Conservation (phyloP, 2,329 filamentous ascomycete species). For the Aspergillus quadricinctus region DNA sequence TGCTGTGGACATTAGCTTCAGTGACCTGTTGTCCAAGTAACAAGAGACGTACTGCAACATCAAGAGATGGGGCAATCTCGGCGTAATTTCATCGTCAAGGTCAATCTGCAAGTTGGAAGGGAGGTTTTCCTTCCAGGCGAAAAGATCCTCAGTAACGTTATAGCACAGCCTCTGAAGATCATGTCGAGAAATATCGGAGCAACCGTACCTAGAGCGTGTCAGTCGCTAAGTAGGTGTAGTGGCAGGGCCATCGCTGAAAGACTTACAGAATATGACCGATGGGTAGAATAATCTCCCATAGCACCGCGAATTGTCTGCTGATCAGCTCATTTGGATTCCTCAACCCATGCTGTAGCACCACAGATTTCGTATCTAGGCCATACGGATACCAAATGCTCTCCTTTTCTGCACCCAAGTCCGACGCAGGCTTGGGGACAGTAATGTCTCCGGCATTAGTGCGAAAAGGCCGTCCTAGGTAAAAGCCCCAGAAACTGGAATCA, state of each 20-base stretch:
- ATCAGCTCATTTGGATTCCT: slow-evolving; percentile 32
- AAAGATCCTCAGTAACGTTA: slow-evolving; percentile 34
- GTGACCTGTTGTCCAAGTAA: background rate
- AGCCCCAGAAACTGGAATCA: slow-evolving; percentile 36
- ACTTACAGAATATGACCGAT: slow-evolving; percentile 40
- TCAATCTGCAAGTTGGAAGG: slow-evolving; percentile 35
- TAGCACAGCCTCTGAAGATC: slow-evolving; percentile 34
- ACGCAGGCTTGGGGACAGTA: slow-evolving; percentile 36
- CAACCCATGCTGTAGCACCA: slow-evolving; percentile 15
- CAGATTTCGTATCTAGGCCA: slow-evolving; percentile 19
- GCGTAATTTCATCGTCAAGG: slow-evolving; percentile 27
- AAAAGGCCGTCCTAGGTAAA: slow-evolving; percentile 42
- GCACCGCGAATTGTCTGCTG: slow-evolving; percentile 34
- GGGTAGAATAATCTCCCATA: slow-evolving; percentile 43
- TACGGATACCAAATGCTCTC: slow-evolving; percentile 32
- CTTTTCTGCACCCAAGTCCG: slow-evolving; percentile 18
- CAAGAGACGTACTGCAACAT: slow-evolving; percentile 34
- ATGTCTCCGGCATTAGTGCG: slow-evolving; percentile 40
- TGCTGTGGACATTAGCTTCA: slow-evolving; percentile 20
- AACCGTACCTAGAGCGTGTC: slow-evolving; percentile 28
- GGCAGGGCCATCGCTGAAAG: too few species aligned
- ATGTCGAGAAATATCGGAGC: slow-evolving; percentile 34
- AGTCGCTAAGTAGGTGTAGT: too few species aligned
- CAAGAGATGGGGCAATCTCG: slow-evolving; percentile 38
- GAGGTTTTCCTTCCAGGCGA: slow-evolving; percentile 40